Base-by-base conservation (phyloP, 2,329 filamentous ascomycete genomes). In the Hirsutella thompsonii region DNA sequence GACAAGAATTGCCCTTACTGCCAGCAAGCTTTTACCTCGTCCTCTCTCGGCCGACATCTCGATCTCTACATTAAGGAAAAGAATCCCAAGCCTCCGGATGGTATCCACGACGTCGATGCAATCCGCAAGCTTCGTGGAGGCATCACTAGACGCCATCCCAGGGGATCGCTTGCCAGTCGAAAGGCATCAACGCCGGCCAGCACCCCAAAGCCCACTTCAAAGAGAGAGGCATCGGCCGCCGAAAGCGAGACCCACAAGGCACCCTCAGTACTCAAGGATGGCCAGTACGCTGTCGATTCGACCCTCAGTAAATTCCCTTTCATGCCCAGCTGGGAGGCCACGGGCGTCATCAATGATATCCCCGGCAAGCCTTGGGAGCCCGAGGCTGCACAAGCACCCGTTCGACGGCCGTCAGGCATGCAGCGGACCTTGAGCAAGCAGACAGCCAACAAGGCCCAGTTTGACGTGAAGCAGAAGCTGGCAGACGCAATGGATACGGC, bases 51-150 rank as follows among this genome's bases (percentile, higher is more conserved):
- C 38, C 82, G 90, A 36, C 90, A 96, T 62, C 79, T 95, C 49
- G 90, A 96, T 59, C 76, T 94, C 32, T 95, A 93, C 60, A 89
- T 95, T 54, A 89, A 88, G 56, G 82, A 88, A 44, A 93, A 88
- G 66, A 95, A 95, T 59, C 87, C 90, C 1, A 92, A 89, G 61
- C 73, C 81, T 1, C 67, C 83, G 6, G 90, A 96, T 62, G 89
- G 89, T 38, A 66, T 94, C 36, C 90, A 96, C 62, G 73, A 94
- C 64, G 85, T 95, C 44, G 85, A 90, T 8, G 85, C 86, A 60
- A 96, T 96, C 53, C 75, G 76, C 50, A 85, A 83, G 60, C 67
- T 94, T 53, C 78, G 90, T 40, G 85, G 86, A 36, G 75, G 78
- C 46, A 94, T 96, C 59, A 96, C 90, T 20, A 73, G 90, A 47